These are phyloP conservation scores for Dactylellina cionopaga DNA, from an alignment of 2,329 filamentous ascomycete genomes.

Conservation along the genomic window DNA sequence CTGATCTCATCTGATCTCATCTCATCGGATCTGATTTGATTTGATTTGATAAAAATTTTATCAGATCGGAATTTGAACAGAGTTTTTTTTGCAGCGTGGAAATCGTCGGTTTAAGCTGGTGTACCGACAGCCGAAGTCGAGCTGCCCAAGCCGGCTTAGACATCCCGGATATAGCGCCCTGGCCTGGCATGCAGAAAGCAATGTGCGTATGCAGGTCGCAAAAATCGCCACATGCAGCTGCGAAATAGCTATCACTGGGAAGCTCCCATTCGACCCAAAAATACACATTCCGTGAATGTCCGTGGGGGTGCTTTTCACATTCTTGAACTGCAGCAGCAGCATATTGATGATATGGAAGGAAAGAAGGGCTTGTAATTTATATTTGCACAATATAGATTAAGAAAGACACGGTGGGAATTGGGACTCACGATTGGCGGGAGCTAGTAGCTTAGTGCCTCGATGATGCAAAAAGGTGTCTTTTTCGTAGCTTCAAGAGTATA, in stretches of 20 bases:
- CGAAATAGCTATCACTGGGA: conserved; percentile 32
- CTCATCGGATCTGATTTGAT: conserved; percentile 30
- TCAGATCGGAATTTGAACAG: conserved; percentile 13
- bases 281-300: not conserved
- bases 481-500: not conserved
- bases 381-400: not conserved
- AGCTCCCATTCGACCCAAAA: not conserved
- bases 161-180: conserved; percentile 13
- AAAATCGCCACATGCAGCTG: conserved; percentile 34
- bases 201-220: conserved; percentile 32
- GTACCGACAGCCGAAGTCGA: conserved; percentile 19
- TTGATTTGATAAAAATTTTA: conserved; percentile 11
- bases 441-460: not conserved
- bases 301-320: conserved; percentile 29
- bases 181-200: conserved; percentile 35
- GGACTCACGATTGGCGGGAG: conserved; percentile 23
- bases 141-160: conserved; percentile 36
- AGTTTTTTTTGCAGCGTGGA: not conserved
- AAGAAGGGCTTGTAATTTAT: not conserved
- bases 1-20: conserved; percentile 12
- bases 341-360: too few species aligned
- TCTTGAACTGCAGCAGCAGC: conserved; percentile 14
- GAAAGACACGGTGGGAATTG: not conserved
- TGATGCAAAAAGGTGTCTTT: not conserved
- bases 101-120: conserved; percentile 17